Evolutionary conservation across 169 alveolate genomes (phyloP).

Genomic region (Eimeria acervulina): DNA sequence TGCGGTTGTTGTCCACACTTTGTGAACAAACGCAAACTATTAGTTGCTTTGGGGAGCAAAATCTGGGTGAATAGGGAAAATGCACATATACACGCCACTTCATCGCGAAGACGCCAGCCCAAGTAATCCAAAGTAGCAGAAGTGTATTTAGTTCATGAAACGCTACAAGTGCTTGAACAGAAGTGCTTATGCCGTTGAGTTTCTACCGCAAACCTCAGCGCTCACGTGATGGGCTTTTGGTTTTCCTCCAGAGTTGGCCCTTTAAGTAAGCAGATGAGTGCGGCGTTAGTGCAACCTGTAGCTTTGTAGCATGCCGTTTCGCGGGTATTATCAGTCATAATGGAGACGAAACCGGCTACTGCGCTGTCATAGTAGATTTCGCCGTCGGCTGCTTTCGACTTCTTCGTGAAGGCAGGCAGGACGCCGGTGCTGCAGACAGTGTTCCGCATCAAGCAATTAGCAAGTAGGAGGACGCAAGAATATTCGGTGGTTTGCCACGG

Average conservation of each 20-base stretch:
- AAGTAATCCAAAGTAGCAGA: too few species aligned
- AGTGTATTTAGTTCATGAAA: too few species aligned
- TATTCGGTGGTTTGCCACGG: too few species aligned
- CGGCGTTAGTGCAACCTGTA: constrained; percentile 44
- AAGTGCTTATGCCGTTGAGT: background rate
- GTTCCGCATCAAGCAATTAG: background rate
- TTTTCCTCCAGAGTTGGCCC: background rate
- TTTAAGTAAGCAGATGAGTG: constrained; percentile 22
- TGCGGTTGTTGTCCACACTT: too few species aligned
- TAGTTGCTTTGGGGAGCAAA: too few species aligned
- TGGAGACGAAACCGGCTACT: constrained; percentile 49
- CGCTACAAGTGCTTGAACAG: background rate
- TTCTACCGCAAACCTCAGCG: background rate
- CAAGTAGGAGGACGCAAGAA: too few species aligned
- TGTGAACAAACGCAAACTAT: too few species aligned
- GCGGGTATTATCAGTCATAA: constrained; percentile 8
- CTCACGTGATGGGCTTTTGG: constrained; percentile 52
- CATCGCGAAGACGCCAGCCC: too few species aligned
- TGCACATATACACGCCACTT: too few species aligned
- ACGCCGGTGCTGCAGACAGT: background rate
- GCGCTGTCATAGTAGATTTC: constrained; percentile 41
- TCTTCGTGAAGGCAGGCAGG: background rate
- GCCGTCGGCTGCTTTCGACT: background rate
- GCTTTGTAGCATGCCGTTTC: constrained; percentile 54
- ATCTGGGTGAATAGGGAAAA: too few species aligned